Conservation (phyloP, 139 green algal species). For the Gonium pectorale region DNA sequence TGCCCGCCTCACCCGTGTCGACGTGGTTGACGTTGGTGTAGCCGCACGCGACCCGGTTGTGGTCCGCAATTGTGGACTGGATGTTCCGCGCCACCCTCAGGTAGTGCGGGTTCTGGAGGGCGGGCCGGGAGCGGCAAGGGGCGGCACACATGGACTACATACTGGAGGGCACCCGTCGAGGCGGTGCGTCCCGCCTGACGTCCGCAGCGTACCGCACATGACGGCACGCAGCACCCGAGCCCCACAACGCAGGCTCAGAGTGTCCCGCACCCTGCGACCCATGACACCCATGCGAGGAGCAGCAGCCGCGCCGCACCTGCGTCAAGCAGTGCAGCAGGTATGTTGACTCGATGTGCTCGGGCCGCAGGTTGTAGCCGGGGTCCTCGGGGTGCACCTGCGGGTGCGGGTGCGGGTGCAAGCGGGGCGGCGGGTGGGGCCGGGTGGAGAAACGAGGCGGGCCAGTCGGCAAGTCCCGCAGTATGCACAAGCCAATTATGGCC, state of each 20-base stretch:
- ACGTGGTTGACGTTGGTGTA: conserved; percentile 77
- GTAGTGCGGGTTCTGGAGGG: conserved; percentile 54
- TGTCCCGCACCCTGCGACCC: neutral
- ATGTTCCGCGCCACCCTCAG: conserved; percentile 47
- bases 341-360: conserved; percentile 93
- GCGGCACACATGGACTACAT: too few species aligned
- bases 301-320: conserved; percentile 25
- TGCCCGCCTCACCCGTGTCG: conserved; percentile 60
- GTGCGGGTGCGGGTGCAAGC: too few species aligned
- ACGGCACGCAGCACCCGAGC: too few species aligned
- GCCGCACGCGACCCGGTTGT: conserved; percentile 70
- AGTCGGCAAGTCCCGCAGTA: too few species aligned
- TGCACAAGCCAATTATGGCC: too few species aligned
- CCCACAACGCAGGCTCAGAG: too few species aligned
- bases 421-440: too few species aligned
- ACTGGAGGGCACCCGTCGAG: too few species aligned
- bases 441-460: too few species aligned
- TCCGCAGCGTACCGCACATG: too few species aligned
- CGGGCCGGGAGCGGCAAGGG: neutral
- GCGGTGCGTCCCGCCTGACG: too few species aligned
- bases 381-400: conserved; percentile 55
- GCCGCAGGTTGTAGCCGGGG: conserved; percentile 77
- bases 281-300: neutral
- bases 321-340: conserved; percentile 87
- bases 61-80: conserved; percentile 53